Evolutionary conservation across 2,329 filamentous ascomycete species (phyloP).

Genomic region (Sporothrix protearum): DNA sequence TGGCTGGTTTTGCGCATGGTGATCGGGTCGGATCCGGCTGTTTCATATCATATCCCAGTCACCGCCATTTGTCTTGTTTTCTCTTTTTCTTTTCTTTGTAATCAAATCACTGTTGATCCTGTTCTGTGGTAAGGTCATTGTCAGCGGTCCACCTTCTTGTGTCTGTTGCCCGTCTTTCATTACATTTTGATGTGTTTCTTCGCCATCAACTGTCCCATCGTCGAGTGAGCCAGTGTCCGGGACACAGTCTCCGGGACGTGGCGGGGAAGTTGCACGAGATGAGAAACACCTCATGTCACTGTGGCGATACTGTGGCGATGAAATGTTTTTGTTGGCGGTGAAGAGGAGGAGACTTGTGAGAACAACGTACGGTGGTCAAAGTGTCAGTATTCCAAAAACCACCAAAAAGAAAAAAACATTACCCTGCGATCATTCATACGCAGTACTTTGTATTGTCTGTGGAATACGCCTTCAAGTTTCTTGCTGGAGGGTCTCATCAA

Average conservation of each 20-base stretch:
- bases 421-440: too few species aligned
- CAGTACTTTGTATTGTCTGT: too few species aligned
- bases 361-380: not conserved
- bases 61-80: not conserved
- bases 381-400: too few species aligned
- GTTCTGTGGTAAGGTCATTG: not conserved
- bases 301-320: too few species aligned
- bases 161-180: not conserved
- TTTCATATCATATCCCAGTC: conserved; percentile 2
- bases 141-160: not conserved
- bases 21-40: not conserved
- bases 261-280: not conserved
- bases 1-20: not conserved
- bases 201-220: not conserved
- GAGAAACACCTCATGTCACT: not conserved
- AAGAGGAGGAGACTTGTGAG: not conserved
- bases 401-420: too few species aligned
- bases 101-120: not conserved
- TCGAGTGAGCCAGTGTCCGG: not conserved
- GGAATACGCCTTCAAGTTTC: too few species aligned
- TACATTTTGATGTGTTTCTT: not conserved
- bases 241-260: not conserved
- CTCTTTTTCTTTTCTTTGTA: not conserved
- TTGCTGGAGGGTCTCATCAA: too few species aligned
- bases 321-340: not conserved